Percentiles rank a stretch among this genome's conserved stretches.
Evolutionary conservation across 208 protist genomes (phyloP).

Genomic region (Vickermania ingenoplastis): DNA sequence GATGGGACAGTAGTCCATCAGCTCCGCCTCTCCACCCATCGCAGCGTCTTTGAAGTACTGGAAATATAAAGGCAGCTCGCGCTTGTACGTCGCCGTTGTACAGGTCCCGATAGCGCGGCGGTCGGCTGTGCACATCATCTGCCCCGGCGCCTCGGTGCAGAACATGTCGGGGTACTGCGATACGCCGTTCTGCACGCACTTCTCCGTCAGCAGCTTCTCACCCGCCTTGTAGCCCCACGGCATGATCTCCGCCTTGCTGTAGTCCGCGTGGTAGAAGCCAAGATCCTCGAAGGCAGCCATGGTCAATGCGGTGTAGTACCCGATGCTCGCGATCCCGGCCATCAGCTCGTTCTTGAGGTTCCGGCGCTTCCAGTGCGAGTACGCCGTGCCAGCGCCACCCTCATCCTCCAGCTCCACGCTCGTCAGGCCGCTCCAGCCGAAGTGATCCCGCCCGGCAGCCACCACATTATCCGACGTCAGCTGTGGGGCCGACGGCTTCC

Average conservation of each 20-base stretch:
- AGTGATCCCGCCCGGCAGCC: slow-evolving; percentile 34
- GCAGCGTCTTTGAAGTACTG: slow-evolving; percentile 26
- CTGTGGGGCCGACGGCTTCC: slow-evolving; percentile 14
- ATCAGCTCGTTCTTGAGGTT: slow-evolving; percentile 83
- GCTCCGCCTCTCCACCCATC: slow-evolving; percentile 7
- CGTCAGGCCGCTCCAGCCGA: slow-evolving; percentile 36
- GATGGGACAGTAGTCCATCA: slow-evolving; percentile 47
- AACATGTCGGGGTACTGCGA: slow-evolving; percentile 42
- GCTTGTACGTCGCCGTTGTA: neutral
- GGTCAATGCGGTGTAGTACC: slow-evolving; percentile 66
- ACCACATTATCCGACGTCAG: slow-evolving; percentile 27
- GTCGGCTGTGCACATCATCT: slow-evolving; percentile 20
- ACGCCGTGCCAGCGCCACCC: slow-evolving; percentile 23
- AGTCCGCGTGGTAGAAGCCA: slow-evolving; percentile 73
- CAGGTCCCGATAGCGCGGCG: slow-evolving; percentile 19
- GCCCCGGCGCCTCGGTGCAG: slow-evolving; percentile 8
- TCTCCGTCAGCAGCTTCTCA: slow-evolving; percentile 35
- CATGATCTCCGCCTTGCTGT: slow-evolving; percentile 50
- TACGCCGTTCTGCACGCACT: slow-evolving; percentile 23
- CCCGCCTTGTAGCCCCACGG: slow-evolving; percentile 52
- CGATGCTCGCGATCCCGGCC: slow-evolving; percentile 14
- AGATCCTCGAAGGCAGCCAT: slow-evolving; percentile 72
- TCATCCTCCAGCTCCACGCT: slow-evolving; percentile 73
- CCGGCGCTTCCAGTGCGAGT: slow-evolving; percentile 84
- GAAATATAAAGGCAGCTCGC: slow-evolving; percentile 13